Conservation (phyloP, 2,329 filamentous ascomycete genomes). For the Alternaria atra region DNA sequence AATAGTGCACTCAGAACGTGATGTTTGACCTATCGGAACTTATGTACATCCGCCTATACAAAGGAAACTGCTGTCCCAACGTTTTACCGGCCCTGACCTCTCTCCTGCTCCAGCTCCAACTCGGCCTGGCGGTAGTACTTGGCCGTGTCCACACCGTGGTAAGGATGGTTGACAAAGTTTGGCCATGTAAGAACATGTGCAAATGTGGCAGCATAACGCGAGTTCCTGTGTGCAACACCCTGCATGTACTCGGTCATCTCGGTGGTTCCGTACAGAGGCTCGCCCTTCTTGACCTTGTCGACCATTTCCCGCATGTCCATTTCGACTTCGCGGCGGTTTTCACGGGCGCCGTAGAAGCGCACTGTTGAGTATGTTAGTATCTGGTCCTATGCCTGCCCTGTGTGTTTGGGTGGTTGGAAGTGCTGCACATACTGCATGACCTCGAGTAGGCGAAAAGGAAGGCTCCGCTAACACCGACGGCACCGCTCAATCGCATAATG, state of each 20-base stretch:
- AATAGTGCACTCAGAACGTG: constrained; percentile 23
- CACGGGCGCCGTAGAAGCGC: constrained; percentile 93
- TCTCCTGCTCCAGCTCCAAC: constrained; percentile 86
- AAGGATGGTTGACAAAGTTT: constrained; percentile 92
- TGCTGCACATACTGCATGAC: constrained; percentile 74
- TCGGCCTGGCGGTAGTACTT: constrained; percentile 99
- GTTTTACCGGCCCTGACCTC: constrained; percentile 16
- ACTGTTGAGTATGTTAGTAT: constrained; percentile 61
- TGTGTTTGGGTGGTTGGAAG: not conserved
- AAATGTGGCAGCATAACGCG: constrained; percentile 86
- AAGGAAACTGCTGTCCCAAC: constrained; percentile 24
- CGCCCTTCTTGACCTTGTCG: constrained; percentile 88
- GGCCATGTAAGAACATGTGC: constrained; percentile 91
- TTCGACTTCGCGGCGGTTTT: constrained; percentile 90
- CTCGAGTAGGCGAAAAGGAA: constrained; percentile 87
- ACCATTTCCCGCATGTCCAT: constrained; percentile 99
- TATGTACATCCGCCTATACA: constrained; percentile 38
- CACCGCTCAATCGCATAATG: constrained; percentile 80
- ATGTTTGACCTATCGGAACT: constrained; percentile 23
- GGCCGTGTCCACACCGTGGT: constrained; percentile 94
- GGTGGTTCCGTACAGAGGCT: constrained; percentile 87
- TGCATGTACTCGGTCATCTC: constrained; percentile 87
- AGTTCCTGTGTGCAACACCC: constrained; percentile 90
- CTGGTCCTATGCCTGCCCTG: not conserved
- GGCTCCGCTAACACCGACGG: constrained; percentile 77